Base-by-base conservation (phyloP, 1,284 basidiomycete genomes). In the Vanrija sp. region DNA sequence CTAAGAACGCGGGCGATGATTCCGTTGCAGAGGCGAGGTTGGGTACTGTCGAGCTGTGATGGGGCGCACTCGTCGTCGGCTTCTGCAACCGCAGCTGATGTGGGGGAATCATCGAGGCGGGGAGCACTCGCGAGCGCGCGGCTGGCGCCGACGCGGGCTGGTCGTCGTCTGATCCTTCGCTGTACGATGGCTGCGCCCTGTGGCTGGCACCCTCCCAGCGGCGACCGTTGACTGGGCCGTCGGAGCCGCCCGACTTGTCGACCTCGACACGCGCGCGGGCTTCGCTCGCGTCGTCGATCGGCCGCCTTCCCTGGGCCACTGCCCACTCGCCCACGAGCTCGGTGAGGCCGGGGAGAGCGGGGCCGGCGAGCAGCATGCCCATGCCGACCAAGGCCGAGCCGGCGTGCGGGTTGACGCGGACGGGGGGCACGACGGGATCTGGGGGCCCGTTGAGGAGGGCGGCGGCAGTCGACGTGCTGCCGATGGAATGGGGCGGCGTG, bases 381-480 rank as follows among this genome's bases (percentile, higher is more conserved):
- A 98, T 85, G 9, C 95, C 96, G 26, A 97, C 86, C 16, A 96
- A 65, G 1, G 86, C 85, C 5, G 93, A 87, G 55, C 85, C 83
- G 5, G 82, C 76, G 64, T 88, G 84, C 3, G 85, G 80, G 60
- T 86, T 89, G 18, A 95, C 81, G 70, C 86, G 88, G 65, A 80
- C 82, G 45, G 55, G 57, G 3, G 58, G 52, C 1, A 46, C 34
- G 5, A 52, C 43, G 16, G 53, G 51, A 40, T 43, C 43, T 18
- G 51, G 46, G 18, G 23, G 49, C 6, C 19, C 46, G 15, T 23
- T 18, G 29, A 42, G 49, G 38, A 28, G 43, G 8, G 39, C 43
- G 14, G 46, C 45, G 10, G 43, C 44, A 8, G 45, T 29, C 12
- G 54, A 46, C 6, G 53, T 7, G 25, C 23, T 38, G 43, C 50